Percentiles rank a stretch among this genome's conserved stretches.
Evolutionary conservation across 371 early-diverging fungal species (phyloP).

Genomic region (Syncephalastrum contaminatum): DNA sequence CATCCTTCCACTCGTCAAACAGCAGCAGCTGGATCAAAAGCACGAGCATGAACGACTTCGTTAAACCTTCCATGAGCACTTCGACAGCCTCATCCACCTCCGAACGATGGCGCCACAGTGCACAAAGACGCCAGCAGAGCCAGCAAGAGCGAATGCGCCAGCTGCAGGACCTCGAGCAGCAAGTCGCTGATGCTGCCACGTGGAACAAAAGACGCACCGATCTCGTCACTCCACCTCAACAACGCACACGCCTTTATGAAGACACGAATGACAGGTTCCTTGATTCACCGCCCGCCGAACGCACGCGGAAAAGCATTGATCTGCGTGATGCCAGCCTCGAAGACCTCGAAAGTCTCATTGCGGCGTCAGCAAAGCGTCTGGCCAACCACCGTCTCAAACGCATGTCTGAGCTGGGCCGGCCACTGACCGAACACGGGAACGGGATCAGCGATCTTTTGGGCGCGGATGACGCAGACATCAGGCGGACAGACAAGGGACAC

Average conservation of each 20-base stretch:
- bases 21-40: constrained; percentile 14
- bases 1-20: constrained; percentile 10
- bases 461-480: no score
- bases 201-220: constrained; percentile 36
- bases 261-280: constrained; percentile 8
- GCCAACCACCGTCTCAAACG: constrained; percentile 35
- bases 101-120: constrained; percentile 29
- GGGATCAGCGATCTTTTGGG: no score
- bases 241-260: constrained; percentile 1
- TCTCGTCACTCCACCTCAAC: constrained; percentile 17
- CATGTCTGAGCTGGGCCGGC: constrained; percentile 1
- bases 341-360: constrained; percentile 46
- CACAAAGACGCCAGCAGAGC: constrained; percentile 25
- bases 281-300: constrained; percentile 5
- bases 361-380: constrained; percentile 44
- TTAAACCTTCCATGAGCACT: not conserved
- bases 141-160: constrained; percentile 40
- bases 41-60: constrained; percentile 4
- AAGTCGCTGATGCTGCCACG: constrained; percentile 33
- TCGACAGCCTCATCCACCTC: constrained; percentile 12
- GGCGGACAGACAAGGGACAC: no score
- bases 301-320: constrained; percentile 19
- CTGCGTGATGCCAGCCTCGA: constrained; percentile 42
- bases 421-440: not conserved
- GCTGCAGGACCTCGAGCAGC: constrained; percentile 41